phyloP scores from a whole-genome alignment of 768 basidiomycete genomes.

The Lactifluus hygrophoroides region DNA sequence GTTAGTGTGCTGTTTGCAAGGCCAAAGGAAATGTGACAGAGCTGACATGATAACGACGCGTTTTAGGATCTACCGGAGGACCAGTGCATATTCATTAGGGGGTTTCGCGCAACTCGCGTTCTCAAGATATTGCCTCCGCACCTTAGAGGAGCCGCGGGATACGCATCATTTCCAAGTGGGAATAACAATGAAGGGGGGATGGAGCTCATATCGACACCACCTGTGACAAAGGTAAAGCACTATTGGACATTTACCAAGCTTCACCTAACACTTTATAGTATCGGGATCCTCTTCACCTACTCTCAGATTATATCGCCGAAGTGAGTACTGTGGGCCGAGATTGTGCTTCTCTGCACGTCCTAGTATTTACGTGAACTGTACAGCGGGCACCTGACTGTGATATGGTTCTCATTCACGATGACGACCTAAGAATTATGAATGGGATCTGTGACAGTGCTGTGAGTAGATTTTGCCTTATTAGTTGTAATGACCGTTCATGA shows the following conservation, averaged over 20 bases:
- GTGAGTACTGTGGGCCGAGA: neutral
- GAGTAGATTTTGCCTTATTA: too few relatives aligned
- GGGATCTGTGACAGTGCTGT: too few relatives aligned
- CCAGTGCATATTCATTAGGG: neutral
- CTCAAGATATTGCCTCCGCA: neutral
- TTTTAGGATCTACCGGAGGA: neutral
- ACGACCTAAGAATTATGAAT: neutral
- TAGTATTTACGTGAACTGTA: neutral
- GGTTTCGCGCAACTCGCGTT: neutral
- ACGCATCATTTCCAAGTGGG: neutral
- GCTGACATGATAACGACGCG: neutral
- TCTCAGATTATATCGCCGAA: neutral
- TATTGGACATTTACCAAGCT: neutral
- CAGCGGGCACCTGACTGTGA: neutral
- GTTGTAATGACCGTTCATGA: too few relatives aligned
- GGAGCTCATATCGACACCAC: neutral
- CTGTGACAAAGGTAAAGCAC: neutral
- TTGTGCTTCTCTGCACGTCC: too few relatives aligned
- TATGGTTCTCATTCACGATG: slow-evolving; percentile 4
- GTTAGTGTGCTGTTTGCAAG: neutral
- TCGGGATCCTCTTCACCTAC: neutral
- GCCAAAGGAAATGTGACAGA: neutral
- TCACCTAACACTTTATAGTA: neutral
- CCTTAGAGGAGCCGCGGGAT: neutral
- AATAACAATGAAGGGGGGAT: neutral